A percentile compares a stretch with the other conserved stretches of the same genome.
These are phyloP conservation scores for Knufia fluminis DNA, from an alignment of 2,329 filamentous ascomycete genomes.

Conservation along the genomic window DNA sequence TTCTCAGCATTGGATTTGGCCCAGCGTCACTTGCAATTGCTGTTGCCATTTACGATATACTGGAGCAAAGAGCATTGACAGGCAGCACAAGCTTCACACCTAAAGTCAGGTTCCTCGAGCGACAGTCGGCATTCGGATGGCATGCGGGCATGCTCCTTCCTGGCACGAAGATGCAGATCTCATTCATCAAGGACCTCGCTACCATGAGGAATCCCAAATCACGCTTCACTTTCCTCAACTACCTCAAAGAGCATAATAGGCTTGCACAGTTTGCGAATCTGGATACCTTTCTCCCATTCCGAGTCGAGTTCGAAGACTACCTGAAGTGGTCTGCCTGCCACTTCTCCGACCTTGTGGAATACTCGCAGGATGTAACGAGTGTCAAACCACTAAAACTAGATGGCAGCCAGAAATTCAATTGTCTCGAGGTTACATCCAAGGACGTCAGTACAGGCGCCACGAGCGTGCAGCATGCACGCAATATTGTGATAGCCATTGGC, in stretches of 20 bases:
- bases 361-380: constrained; percentile 66
- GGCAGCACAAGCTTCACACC: constrained; percentile 36
- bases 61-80: constrained; percentile 34
- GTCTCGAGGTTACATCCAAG: constrained; percentile 59
- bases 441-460: constrained; percentile 43
- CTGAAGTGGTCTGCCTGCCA: constrained; percentile 81
- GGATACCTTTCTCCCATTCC: constrained; percentile 74
- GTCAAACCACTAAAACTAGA: constrained; percentile 49
- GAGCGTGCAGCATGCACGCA: constrained; percentile 33
- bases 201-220: constrained; percentile 79
- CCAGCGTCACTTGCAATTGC: constrained; percentile 84
- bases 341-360: constrained; percentile 65
- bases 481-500: constrained; percentile 56
- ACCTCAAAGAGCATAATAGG: constrained; percentile 71
- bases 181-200: constrained; percentile 91
- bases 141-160: constrained; percentile 92
- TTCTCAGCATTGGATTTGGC: constrained; percentile 87
- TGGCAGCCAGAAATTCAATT: constrained; percentile 38
- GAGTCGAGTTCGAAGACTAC: constrained; percentile 90
- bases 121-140: constrained; percentile 77
- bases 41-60: constrained; percentile 75
- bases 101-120: constrained; percentile 79
- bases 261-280: constrained; percentile 87
- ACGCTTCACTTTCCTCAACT: constrained; percentile 92
- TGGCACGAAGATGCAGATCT: constrained; percentile 94